Evolutionary conservation across 805 yeast species (phyloP).

Genomic region (Clavispora fructus): DNA sequence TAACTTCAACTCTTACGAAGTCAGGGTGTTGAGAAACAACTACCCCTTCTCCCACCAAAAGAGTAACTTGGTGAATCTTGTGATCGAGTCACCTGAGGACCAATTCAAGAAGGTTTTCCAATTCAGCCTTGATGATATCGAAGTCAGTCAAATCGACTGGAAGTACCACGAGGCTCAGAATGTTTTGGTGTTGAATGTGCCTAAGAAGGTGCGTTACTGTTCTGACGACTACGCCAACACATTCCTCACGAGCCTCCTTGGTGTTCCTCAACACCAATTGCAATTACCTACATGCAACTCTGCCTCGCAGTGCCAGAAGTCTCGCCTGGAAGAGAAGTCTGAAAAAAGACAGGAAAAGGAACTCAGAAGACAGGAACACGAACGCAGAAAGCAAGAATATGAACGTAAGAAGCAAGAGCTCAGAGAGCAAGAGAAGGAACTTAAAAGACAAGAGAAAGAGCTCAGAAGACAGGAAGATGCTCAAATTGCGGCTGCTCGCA

Average conservation of each 20-base stretch:
- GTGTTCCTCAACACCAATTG: background rate
- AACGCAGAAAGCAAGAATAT: background rate
- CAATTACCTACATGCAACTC: background rate
- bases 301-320: background rate
- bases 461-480: background rate
- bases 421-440: slow-evolving; percentile 4
- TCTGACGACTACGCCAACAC: slow-evolving; percentile 14
- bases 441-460: slow-evolving; percentile 1
- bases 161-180: slow-evolving; percentile 25
- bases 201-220: slow-evolving; percentile 21
- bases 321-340: background rate
- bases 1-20: slow-evolving; percentile 29
- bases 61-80: slow-evolving; percentile 11
- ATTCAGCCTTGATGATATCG: slow-evolving; percentile 26
- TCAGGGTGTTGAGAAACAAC: slow-evolving; percentile 14
- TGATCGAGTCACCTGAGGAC: slow-evolving; percentile 19
- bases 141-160: slow-evolving; percentile 30
- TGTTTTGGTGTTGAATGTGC: slow-evolving; percentile 32
- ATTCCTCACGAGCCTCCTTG: slow-evolving; percentile 9
- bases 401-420: background rate
- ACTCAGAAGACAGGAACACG: background rate
- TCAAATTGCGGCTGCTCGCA: slow-evolving; percentile 1
- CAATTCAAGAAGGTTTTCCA: slow-evolving; percentile 28
- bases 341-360: slow-evolving; percentile 1
- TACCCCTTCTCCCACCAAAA: background rate